Percentiles rank a stretch among this genome's conserved stretches.
Evolutionary conservation across 1,284 basidiomycete genomes (phyloP).

Genomic region (Apiotrichum laibachii): DNA sequence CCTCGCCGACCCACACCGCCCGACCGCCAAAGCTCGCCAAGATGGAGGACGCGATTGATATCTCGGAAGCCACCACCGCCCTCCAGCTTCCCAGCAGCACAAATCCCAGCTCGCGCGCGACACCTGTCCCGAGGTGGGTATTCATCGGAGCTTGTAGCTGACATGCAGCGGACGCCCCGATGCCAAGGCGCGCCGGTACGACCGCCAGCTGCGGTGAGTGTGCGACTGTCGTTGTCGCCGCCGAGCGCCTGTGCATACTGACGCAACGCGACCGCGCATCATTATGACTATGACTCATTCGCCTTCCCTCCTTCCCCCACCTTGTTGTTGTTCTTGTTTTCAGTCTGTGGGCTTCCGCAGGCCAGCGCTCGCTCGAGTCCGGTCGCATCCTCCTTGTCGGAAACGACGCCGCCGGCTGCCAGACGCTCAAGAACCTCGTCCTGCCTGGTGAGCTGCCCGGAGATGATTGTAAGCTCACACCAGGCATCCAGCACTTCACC

Average conservation of each 20-base stretch:
- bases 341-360: constrained; percentile 91
- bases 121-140: constrained; percentile 18
- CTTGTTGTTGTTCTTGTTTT: neutral
- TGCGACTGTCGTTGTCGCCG: neutral
- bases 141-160: neutral
- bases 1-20: constrained; percentile 7
- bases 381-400: constrained; percentile 78
- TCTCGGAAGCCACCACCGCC: constrained; percentile 33
- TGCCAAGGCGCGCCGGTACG: constrained; percentile 81
- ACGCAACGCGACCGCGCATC: no score
- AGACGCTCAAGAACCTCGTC: constrained; percentile 90
- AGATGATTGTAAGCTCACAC: constrained; percentile 2
- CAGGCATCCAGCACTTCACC: constrained; percentile 81
- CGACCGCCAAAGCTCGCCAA: constrained; percentile 40
- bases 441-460: constrained; percentile 62
- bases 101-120: constrained; percentile 16
- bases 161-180: constrained; percentile 60
- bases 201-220: constrained; percentile 79
- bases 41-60: constrained; percentile 47
- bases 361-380: constrained; percentile 85
- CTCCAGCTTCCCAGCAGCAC: constrained; percentile 7
- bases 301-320: neutral
- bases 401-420: constrained; percentile 74
- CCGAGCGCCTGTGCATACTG: no score
- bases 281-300: no score